Conservation (phyloP, 1,284 basidiomycete genomes). For the Austroboletus olivaceoglutinosus region DNA sequence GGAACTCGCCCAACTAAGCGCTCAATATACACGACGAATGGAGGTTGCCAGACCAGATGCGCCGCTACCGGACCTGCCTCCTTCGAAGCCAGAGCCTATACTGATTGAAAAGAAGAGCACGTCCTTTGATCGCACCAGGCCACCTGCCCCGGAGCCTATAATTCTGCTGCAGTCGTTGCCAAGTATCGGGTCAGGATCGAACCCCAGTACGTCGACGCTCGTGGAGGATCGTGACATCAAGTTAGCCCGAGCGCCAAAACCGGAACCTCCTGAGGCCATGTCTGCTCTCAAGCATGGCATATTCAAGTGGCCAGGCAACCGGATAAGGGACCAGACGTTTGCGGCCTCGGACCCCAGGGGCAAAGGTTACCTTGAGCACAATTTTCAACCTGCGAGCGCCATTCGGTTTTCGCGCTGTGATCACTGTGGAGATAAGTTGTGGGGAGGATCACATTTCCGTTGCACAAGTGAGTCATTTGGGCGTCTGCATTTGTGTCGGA, state of each 20-base stretch:
- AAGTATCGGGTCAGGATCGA: constrained; percentile 22
- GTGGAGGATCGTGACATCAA: constrained; percentile 33
- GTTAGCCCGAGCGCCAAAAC: constrained; percentile 19
- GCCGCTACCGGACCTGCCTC: constrained; percentile 28
- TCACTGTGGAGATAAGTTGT: constrained; percentile 97
- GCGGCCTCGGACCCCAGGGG: constrained; percentile 36
- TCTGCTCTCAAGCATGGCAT: constrained; percentile 47
- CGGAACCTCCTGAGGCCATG: constrained; percentile 31
- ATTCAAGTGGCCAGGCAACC: constrained; percentile 67
- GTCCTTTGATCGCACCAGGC: constrained; percentile 35
- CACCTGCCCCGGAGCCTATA: constrained; percentile 22
- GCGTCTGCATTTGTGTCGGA: background rate
- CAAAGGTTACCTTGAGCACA: constrained; percentile 64
- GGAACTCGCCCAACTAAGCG: constrained; percentile 83
- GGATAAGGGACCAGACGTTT: constrained; percentile 35
- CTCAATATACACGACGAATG: constrained; percentile 74
- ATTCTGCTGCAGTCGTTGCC: constrained; percentile 28
- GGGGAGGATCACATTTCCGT: constrained; percentile 92
- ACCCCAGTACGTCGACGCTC: constrained; percentile 24
- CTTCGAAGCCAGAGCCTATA: constrained; percentile 14
- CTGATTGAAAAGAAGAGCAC: constrained; percentile 34
- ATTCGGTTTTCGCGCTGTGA: constrained; percentile 91
- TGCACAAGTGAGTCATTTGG: constrained; percentile 62
- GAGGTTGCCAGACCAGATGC: constrained; percentile 49
- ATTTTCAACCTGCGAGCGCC: constrained; percentile 88